Conservation (phyloP, 2,329 filamentous ascomycete species). For the Monilinia polystroma region DNA sequence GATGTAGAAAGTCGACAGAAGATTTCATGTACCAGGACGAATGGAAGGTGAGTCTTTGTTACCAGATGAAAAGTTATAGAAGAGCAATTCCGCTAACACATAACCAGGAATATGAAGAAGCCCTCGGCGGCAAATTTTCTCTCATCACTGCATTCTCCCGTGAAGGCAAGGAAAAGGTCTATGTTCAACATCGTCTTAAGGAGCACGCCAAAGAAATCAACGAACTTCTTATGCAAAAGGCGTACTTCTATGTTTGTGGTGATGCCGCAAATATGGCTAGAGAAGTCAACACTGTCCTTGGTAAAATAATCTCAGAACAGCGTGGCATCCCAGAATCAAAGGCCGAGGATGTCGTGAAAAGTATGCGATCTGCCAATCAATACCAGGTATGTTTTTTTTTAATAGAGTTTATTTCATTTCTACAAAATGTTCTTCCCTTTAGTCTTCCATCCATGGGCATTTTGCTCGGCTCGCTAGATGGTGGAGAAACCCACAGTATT, state of each 20-base stretch:
- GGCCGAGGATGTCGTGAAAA: slow-evolving; percentile 95
- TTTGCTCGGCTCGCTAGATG: background rate
- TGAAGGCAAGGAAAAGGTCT: slow-evolving; percentile 82
- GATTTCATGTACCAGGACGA: slow-evolving; percentile 92
- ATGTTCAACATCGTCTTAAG: slow-evolving; percentile 90
- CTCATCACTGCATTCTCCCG: slow-evolving; percentile 95
- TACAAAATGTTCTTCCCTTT: background rate
- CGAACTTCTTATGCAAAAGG: slow-evolving; percentile 79
- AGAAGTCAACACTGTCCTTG: slow-evolving; percentile 85
- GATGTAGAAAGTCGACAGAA: slow-evolving; percentile 82
- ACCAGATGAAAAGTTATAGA: background rate
- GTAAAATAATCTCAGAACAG: slow-evolving; percentile 81
- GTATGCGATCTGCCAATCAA: slow-evolving; percentile 90
- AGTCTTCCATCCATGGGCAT: background rate
- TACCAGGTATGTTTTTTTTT: slow-evolving; percentile 69
- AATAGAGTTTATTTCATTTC: background rate
- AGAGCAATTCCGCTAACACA: slow-evolving; percentile 29
- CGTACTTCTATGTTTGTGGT: slow-evolving; percentile 97
- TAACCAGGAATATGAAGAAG: slow-evolving; percentile 73
- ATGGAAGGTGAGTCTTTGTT: slow-evolving; percentile 71
- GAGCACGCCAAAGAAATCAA: slow-evolving; percentile 83
- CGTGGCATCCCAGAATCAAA: slow-evolving; percentile 80
- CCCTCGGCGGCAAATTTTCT: slow-evolving; percentile 84
- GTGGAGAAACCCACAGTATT: background rate
- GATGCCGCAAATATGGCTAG: slow-evolving; percentile 97